These are phyloP conservation scores for Geotrichum macrosporum DNA, from an alignment of 1,139 yeast genomes.

Conservation along the genomic window DNA sequence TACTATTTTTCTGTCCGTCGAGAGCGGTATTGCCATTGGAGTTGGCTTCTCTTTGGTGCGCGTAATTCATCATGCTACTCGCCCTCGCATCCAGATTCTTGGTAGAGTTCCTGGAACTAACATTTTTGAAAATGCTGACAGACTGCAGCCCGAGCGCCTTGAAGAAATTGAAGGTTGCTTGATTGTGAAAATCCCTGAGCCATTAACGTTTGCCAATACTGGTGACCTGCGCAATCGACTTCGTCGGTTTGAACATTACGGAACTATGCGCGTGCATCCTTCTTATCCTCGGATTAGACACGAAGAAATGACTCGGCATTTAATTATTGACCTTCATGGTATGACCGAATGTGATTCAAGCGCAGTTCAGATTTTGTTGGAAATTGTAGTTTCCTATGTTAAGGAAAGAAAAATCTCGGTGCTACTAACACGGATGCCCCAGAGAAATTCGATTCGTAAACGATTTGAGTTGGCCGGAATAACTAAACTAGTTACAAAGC, in stretches of 20 bases:
- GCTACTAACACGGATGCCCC: conserved; percentile 61
- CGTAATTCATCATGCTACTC: conserved; percentile 79
- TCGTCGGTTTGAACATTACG: conserved; percentile 74
- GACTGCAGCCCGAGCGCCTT: conserved; percentile 32
- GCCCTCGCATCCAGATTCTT: conserved; percentile 83
- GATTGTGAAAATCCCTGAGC: conserved; percentile 86
- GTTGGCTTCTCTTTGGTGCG: conserved; percentile 72
- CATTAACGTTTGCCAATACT: conserved; percentile 85
- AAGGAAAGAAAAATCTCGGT: conserved; percentile 52
- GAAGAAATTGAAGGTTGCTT: conserved; percentile 84
- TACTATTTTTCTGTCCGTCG: conserved; percentile 79
- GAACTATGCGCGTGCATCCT: conserved; percentile 81
- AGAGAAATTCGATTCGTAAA: conserved; percentile 40
- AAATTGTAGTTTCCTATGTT: conserved; percentile 52
- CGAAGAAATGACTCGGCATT: conserved; percentile 54
- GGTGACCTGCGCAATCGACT: conserved; percentile 75
- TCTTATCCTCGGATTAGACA: conserved; percentile 59
- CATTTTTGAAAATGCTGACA: conserved; percentile 73
- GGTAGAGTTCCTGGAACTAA: conserved; percentile 78
- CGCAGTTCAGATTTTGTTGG: conserved; percentile 71
- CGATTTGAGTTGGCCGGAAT: conserved; percentile 41
- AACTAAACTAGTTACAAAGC: conserved; percentile 32
- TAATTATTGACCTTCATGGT: conserved; percentile 80
- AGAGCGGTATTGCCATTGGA: conserved; percentile 85
- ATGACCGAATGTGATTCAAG: conserved; percentile 86